phyloP scores from a whole-genome alignment of 768 basidiomycete genomes.

The Kondoa subrosea region DNA sequence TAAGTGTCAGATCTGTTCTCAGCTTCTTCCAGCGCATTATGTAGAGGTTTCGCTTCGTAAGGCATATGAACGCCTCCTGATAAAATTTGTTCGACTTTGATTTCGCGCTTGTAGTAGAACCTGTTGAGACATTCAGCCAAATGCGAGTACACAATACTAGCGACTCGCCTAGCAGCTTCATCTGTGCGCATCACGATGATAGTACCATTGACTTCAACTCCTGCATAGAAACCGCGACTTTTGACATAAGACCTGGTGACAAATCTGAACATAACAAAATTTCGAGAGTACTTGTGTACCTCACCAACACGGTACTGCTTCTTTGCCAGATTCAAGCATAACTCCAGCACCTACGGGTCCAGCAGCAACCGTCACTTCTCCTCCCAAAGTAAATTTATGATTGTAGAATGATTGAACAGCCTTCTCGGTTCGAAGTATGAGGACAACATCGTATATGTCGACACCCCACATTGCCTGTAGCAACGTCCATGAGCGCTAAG shows the following conservation, averaged over 20 bases:
- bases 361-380: conserved; percentile 2
- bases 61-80: conserved; percentile 1
- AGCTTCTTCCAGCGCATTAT: not conserved
- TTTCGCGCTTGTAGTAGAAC: conserved; percentile 3
- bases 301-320: not conserved
- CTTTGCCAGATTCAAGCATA: conserved; percentile 8
- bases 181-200: conserved; percentile 3
- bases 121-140: not conserved
- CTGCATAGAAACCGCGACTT: conserved; percentile 3
- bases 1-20: conserved; percentile 1
- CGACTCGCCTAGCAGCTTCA: not conserved
- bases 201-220: conserved; percentile 8
- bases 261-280: too few relatives aligned
- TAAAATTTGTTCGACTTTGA: conserved; percentile 4
- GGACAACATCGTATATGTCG: conserved; percentile 22
- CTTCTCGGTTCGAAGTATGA: conserved; percentile 17
- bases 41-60: not conserved
- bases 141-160: too few relatives aligned
- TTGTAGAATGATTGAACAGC: conserved; percentile 16
- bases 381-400: not conserved
- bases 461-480: not conserved
- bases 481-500: too few relatives aligned
- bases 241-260: conserved; percentile 7
- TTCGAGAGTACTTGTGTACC: too few relatives aligned
- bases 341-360: conserved; percentile 7